Base-by-base conservation (phyloP, 2,329 filamentous ascomycete genomes). In the Colletotrichum sp. region DNA sequence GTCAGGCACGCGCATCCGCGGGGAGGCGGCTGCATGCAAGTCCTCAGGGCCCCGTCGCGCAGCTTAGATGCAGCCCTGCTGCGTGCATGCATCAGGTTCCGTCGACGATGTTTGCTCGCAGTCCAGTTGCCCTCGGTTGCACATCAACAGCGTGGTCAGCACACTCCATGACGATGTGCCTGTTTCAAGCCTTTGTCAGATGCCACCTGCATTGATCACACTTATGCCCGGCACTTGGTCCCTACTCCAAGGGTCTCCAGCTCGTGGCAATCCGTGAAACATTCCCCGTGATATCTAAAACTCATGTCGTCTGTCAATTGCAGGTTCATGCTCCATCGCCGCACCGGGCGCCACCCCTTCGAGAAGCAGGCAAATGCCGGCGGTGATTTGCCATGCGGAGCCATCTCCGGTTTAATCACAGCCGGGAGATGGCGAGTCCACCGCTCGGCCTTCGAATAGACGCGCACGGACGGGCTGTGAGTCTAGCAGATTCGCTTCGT, bases 111-210 rank as follows among this genome's bases (percentile, higher is more conserved):
- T 34, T 70, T 70, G 67, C 36, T 26, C 67, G 10, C 30, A 21
- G 24, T 62, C 38, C 26, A 62, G 26, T 26, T 8, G 32, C 24
- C 56, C 36, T 48, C 43, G 58, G 56, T 52, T 38, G 9, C 36
- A 30, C 56, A 36, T 7, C 38, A 60, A 52, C 43, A 52, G 58
- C 30, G 16, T 38, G 38, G 30, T 30, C 28, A 26, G 70, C 30
- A 38, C 6, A 13, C 36, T 30, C 10, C 36, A 64, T 58, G 70
- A 65, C 64, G 28, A 66, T 69, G 58, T 38, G 38, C 26, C 28
- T 26, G 70, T 76, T 68, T 76, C 70, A 76, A 73, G 43, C 66
- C 36, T 24, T 65, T 55, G 16, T 76, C 70, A 55, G 24, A 69
- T 66, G 58, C 43, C 68, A 24, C 15, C 70, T 28, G 64, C 64